Evolutionary conservation across 1,139 yeast genomes (phyloP).

Genomic region (Scheffersomyces titani): DNA sequence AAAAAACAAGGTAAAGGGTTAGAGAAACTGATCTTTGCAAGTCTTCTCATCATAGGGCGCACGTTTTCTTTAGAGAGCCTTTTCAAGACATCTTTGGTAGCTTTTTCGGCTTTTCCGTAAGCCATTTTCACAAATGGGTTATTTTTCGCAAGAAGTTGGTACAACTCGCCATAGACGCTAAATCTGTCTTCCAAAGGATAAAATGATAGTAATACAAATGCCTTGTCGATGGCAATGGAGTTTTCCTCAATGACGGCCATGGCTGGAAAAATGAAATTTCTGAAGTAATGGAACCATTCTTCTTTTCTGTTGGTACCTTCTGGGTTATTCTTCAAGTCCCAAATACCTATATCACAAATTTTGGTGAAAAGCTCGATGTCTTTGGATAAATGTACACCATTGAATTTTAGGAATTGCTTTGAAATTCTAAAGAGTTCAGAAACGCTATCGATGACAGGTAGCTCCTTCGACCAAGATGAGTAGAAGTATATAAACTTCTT

Average conservation of each 20-base stretch:
- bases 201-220: conserved; percentile 53
- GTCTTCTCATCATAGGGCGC: conserved; percentile 69
- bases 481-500: conserved; percentile 51
- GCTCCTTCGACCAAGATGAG: conserved; percentile 45
- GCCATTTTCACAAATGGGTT: conserved; percentile 62
- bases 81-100: conserved; percentile 78
- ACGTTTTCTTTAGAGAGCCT: conserved; percentile 87
- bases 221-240: conserved; percentile 62
- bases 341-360: conserved; percentile 58
- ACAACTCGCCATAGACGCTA: conserved; percentile 81
- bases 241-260: conserved; percentile 62
- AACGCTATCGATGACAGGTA: conserved; percentile 38
- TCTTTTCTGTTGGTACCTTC: conserved; percentile 22
- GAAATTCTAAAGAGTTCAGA: conserved; percentile 51
- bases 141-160: conserved; percentile 56
- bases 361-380: conserved; percentile 54
- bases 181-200: conserved; percentile 69
- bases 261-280: conserved; percentile 70
- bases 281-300: conserved; percentile 62
- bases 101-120: conserved; percentile 72
- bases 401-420: conserved; percentile 51
- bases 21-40: conserved; percentile 74
- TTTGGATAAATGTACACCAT: conserved; percentile 59
- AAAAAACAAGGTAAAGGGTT: conserved; percentile 81
- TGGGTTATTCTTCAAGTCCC: conserved; percentile 28